Conservation (phyloP, 2,329 filamentous ascomycete genomes). For the Calonectria ilicicola region DNA sequence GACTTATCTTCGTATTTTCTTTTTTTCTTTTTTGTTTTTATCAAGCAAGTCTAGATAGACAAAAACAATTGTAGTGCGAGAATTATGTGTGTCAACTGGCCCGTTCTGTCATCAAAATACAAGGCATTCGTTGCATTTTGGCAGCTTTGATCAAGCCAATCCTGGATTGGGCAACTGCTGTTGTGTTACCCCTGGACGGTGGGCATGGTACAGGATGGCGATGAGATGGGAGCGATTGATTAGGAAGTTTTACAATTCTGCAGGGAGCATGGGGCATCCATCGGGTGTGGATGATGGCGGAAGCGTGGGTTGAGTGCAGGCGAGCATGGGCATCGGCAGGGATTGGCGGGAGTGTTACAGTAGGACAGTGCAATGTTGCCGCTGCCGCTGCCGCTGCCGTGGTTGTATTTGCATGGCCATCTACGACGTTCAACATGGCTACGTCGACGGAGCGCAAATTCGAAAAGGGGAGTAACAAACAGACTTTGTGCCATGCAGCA, state of each 20-base stretch:
- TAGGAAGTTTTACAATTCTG: conserved; percentile 4
- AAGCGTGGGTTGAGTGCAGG: neutral
- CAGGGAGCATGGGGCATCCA: conserved; percentile 14
- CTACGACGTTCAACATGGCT: neutral
- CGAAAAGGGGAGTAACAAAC: neutral
- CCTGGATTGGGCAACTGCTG: neutral
- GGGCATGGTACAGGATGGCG: neutral
- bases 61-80: neutral
- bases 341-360: conserved; percentile 3
- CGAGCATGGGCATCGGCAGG: neutral
- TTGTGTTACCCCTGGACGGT: conserved; percentile 2
- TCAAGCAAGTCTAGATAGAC: conserved; percentile 28
- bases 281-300: conserved; percentile 14
- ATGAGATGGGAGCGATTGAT: conserved; percentile 9
- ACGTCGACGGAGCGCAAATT: conserved; percentile 3
- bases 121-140: conserved; percentile 27
- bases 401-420: neutral
- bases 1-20: conserved; percentile 6
- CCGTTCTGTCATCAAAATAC: conserved; percentile 5
- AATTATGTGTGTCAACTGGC: conserved; percentile 12
- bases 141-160: conserved; percentile 21
- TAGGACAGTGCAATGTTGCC: neutral
- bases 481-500: neutral
- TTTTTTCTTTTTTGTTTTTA: conserved; percentile 22
- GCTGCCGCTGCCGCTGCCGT: conserved; percentile 1